phyloP scores from a whole-genome alignment of 805 yeast genomes.

The Zygotorulaspora chibaensis region DNA sequence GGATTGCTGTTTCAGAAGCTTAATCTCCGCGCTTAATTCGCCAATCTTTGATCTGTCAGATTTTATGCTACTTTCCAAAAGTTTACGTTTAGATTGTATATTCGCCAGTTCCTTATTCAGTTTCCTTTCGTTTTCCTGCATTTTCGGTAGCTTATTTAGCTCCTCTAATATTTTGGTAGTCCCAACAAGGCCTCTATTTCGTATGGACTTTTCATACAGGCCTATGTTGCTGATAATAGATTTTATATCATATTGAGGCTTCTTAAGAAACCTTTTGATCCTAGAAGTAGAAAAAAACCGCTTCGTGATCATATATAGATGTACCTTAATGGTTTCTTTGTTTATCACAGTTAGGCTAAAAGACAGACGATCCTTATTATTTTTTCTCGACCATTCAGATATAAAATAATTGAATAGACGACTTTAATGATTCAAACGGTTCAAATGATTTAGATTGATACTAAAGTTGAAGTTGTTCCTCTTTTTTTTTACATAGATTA shows the following conservation, averaged over 20 bases:
- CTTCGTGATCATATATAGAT: neutral
- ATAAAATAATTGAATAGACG: neutral
- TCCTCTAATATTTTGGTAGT: constrained; percentile 22
- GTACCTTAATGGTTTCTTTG: neutral
- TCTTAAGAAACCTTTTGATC: constrained; percentile 13
- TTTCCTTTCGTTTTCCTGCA: constrained; percentile 23
- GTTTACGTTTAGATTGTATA: constrained; percentile 30
- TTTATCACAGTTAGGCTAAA: no score
- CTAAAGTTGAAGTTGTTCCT: constrained; percentile 13
- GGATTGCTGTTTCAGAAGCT: constrained; percentile 26
- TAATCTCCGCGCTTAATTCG: constrained; percentile 17
- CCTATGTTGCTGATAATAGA: constrained; percentile 16
- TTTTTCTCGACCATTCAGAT: no score
- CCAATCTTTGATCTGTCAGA: constrained; percentile 18
- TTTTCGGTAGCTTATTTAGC: constrained; percentile 30
- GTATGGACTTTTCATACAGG: constrained; percentile 24
- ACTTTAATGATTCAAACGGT: neutral
- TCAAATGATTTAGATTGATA: neutral
- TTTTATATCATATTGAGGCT: constrained; percentile 31
- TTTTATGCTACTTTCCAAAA: constrained; percentile 28
- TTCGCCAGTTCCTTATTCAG: constrained; percentile 24
- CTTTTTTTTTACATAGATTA: constrained; percentile 11
- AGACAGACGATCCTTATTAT: neutral
- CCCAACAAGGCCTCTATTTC: constrained; percentile 26
- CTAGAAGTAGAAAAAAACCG: constrained; percentile 11